phyloP scores from a whole-genome alignment of 2,329 filamentous ascomycete genomes.

The Saccharata proteae region DNA sequence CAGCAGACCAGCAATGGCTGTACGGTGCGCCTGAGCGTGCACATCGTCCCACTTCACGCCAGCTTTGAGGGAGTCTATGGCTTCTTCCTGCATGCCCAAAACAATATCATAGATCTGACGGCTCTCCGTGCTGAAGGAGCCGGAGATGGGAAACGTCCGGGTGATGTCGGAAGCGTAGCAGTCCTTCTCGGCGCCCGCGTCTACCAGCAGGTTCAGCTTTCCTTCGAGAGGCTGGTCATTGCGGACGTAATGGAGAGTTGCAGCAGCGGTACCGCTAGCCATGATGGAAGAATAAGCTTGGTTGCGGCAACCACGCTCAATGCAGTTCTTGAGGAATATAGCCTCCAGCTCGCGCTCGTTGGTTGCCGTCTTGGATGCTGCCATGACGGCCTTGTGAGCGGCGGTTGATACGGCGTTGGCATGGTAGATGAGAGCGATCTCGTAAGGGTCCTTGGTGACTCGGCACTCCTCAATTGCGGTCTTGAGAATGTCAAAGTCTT shows the following conservation, averaged over 20 bases:
- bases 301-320: constrained; percentile 62
- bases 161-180: constrained; percentile 54
- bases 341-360: constrained; percentile 80
- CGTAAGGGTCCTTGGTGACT: constrained; percentile 74
- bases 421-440: constrained; percentile 67
- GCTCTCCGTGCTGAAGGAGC: constrained; percentile 34
- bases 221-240: constrained; percentile 29
- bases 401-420: constrained; percentile 69
- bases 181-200: constrained; percentile 55
- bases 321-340: constrained; percentile 63
- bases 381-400: constrained; percentile 63
- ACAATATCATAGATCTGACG: constrained; percentile 65
- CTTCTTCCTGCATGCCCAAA: constrained; percentile 72
- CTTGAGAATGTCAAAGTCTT: constrained; percentile 45
- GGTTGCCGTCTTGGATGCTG: constrained; percentile 46
- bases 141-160: constrained; percentile 70
- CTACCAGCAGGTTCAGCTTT: constrained; percentile 70
- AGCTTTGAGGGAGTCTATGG: constrained; percentile 58
- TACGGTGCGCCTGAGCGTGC: constrained; percentile 65
- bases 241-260: constrained; percentile 73
- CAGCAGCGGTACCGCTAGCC: constrained; percentile 65
- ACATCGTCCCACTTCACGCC: constrained; percentile 73
- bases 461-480: constrained; percentile 66
- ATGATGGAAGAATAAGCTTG: constrained; percentile 85
- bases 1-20: constrained; percentile 71